phyloP scores from a whole-genome alignment of 306 rosid species.

The Quercus glauca region DNA sequence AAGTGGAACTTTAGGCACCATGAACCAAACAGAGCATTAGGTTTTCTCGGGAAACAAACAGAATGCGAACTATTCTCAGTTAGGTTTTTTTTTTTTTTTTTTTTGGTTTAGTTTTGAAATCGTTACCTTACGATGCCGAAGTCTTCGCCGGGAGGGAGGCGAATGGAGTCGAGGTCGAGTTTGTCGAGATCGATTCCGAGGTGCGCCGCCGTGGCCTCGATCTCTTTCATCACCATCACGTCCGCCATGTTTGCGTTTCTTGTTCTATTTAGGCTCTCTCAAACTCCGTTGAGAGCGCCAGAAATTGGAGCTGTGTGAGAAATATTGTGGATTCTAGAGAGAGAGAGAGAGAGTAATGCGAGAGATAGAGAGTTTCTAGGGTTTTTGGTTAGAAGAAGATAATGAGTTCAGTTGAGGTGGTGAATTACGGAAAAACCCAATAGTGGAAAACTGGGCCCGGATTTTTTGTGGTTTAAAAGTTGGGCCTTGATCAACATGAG shows the following conservation, averaged over 20 bases:
- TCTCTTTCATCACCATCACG: conserved; percentile 53
- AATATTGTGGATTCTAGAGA: neutral
- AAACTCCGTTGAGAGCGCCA: neutral
- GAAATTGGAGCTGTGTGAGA: neutral
- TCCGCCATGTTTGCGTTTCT: conserved; percentile 54
- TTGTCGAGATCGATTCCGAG: conserved; percentile 61
- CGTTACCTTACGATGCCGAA: conserved; percentile 60
- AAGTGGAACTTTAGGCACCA: neutral
- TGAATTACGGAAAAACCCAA: too few species aligned
- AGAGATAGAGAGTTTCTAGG: too few species aligned
- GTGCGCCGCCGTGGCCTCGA: conserved; percentile 61
- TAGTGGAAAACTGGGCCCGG: too few species aligned
- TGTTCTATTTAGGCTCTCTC: neutral
- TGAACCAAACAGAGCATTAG: neutral
- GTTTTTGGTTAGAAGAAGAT: too few species aligned
- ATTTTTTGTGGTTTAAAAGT: too few species aligned
- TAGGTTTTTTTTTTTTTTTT: neutral
- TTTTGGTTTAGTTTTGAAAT: neutral
- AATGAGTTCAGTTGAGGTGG: too few species aligned
- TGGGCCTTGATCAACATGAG: too few species aligned
- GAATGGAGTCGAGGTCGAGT: conserved; percentile 60
- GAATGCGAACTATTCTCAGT: too few species aligned
- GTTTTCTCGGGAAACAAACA: neutral
- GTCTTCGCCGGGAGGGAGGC: conserved; percentile 54
- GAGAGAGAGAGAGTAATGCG: neutral